phyloP scores from a whole-genome alignment of 1,284 basidiomycete genomes.

The Termitomyces sp. region DNA sequence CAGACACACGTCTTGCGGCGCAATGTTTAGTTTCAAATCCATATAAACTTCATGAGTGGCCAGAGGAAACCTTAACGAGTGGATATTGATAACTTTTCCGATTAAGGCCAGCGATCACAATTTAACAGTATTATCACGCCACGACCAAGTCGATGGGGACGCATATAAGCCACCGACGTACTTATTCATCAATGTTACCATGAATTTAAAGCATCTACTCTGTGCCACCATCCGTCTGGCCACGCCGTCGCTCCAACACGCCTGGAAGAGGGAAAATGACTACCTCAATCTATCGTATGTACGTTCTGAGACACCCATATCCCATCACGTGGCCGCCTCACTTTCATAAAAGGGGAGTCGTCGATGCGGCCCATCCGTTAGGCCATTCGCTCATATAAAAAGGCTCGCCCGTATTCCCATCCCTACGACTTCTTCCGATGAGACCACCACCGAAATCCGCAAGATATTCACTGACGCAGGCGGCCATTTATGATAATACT shows the following conservation, averaged over 20 bases:
- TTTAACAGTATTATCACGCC: constrained; percentile 11
- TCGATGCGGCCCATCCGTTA: constrained; percentile 11
- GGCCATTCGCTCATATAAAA: constrained; percentile 1
- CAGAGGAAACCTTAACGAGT: neutral
- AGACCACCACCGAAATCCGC: neutral
- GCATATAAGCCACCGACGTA: constrained; percentile 5
- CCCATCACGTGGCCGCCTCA: constrained; percentile 18
- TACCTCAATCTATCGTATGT: constrained; percentile 8
- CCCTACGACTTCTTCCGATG: constrained; percentile 5
- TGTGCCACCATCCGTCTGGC: constrained; percentile 10
- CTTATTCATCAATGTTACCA: constrained; percentile 4
- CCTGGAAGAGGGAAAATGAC: constrained; percentile 12
- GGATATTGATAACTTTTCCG: constrained; percentile 7
- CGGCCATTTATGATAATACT: constrained; percentile 1
- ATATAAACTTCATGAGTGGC: neutral
- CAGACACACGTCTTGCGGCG: constrained; percentile 5
- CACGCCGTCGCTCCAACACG: constrained; percentile 12
- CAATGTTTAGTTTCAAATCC: neutral
- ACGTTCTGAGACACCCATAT: constrained; percentile 6
- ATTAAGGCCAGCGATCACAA: constrained; percentile 13
- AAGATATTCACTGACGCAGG: constrained; percentile 2
- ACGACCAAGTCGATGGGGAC: constrained; percentile 7
- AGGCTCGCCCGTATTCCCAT: neutral
- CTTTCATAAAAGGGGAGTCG: constrained; percentile 14
- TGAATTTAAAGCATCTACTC: constrained; percentile 4